Conservation (phyloP, 441 rosid genomes). For the Lepidium campestre region DNA sequence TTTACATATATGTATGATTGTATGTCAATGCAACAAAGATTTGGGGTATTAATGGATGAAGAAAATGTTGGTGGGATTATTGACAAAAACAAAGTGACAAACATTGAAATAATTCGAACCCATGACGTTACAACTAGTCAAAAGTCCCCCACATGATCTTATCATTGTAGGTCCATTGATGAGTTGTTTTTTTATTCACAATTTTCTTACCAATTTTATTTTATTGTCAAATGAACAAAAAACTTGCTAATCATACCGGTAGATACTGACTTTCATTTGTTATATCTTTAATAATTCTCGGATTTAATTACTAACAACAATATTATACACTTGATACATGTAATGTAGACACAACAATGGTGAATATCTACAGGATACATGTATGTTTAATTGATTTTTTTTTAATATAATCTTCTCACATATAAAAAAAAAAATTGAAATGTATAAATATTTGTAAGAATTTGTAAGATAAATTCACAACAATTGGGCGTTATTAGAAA, state of each 20-base stretch:
- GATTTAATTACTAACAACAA: neutral
- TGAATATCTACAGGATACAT: too few relatives aligned
- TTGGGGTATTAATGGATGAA: slow-evolving; percentile 23
- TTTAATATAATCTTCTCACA: too few relatives aligned
- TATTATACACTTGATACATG: neutral
- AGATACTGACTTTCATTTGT: neutral
- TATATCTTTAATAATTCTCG: neutral
- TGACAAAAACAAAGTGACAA: slow-evolving; percentile 17
- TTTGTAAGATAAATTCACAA: too few relatives aligned
- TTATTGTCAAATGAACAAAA: neutral
- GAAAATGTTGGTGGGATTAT: slow-evolving; percentile 27
- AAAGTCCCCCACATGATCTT: slow-evolving; percentile 31
- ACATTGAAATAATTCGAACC: slow-evolving; percentile 26
- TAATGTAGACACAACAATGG: neutral
- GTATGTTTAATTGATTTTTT: too few relatives aligned
- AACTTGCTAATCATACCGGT: neutral
- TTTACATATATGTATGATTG: neutral
- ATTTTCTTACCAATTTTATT: neutral
- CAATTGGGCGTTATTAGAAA: neutral
- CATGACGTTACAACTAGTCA: slow-evolving; percentile 32
- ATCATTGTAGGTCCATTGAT: slow-evolving; percentile 21
- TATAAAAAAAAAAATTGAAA: too few relatives aligned
- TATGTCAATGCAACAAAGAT: slow-evolving; percentile 26
- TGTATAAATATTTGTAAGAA: too few relatives aligned
- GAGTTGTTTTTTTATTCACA: slow-evolving; percentile 13